Percentiles rank a stretch among this genome's conserved stretches.
Evolutionary conservation across 139 green algal genomes (phyloP).

Genomic region (Chlorella sp.): DNA sequence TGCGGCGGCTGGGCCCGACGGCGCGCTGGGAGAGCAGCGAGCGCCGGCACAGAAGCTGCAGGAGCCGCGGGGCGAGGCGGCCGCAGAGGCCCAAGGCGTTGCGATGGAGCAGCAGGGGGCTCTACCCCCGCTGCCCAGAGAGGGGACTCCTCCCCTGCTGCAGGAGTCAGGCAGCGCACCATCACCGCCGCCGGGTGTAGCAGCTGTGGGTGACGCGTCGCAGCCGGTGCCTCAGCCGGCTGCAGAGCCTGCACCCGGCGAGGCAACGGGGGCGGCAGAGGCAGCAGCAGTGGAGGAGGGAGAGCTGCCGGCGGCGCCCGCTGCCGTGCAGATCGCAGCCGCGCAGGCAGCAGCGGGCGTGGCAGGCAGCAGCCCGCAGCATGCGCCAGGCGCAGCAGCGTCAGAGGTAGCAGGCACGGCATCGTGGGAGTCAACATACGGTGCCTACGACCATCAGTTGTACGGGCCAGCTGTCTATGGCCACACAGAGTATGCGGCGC

Average conservation of each 20-base stretch:
- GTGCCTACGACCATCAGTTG: too few species aligned
- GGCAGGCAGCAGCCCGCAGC: neutral
- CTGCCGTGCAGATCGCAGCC: neutral
- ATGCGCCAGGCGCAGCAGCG: conserved; percentile 1
- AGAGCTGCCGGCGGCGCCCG: neutral
- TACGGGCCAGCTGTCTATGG: too few species aligned
- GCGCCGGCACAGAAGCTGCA: neutral
- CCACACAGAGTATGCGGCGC: too few species aligned
- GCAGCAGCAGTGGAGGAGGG: neutral
- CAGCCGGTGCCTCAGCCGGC: too few species aligned
- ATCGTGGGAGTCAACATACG: too few species aligned
- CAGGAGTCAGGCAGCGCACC: too few species aligned
- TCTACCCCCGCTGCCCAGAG: too few species aligned
- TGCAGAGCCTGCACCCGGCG: too few species aligned
- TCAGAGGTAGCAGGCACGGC: neutral
- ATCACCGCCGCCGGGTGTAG: too few species aligned
- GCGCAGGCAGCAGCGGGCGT: neutral
- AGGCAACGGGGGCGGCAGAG: neutral
- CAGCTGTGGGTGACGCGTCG: neutral
- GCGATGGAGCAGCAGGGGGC: neutral
- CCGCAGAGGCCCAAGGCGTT: too few species aligned
- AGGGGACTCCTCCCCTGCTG: too few species aligned
- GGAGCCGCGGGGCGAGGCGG: neutral
- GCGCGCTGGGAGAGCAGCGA: neutral
- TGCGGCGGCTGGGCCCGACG: neutral